Conservation (phyloP, 129 eudicot species). For the Artemisia tridentata region DNA sequence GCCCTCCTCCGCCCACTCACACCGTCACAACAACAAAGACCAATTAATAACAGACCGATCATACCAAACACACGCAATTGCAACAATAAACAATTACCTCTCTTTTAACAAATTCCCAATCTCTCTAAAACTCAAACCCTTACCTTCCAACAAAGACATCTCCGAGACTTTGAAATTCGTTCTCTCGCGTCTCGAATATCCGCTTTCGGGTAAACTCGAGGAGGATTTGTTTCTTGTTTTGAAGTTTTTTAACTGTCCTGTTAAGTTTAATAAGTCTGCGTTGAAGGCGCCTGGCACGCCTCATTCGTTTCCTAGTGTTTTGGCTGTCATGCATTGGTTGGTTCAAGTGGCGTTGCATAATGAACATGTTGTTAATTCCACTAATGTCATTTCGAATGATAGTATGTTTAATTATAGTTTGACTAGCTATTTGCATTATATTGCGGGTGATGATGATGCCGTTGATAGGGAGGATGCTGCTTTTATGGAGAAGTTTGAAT, state of each 20-base stretch:
- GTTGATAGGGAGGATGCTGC: slow-evolving; percentile 46
- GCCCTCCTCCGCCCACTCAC: slow-evolving; percentile 49
- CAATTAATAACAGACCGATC: slow-evolving; percentile 52
- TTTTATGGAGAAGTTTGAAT: slow-evolving; percentile 37
- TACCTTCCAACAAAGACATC: slow-evolving; percentile 69
- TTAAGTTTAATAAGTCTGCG: slow-evolving; percentile 66
- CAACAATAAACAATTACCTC: slow-evolving; percentile 65
- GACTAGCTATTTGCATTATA: slow-evolving; percentile 48
- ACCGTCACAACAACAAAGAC: slow-evolving; percentile 24
- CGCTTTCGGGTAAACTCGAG: slow-evolving; percentile 42
- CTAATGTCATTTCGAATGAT: slow-evolving; percentile 10
- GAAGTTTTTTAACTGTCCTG: slow-evolving; percentile 57
- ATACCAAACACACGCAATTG: slow-evolving; percentile 49
- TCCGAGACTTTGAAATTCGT: slow-evolving; percentile 60
- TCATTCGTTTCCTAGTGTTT: slow-evolving; percentile 62
- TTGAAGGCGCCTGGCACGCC: slow-evolving; percentile 79
- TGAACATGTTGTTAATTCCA: slow-evolving; percentile 32
- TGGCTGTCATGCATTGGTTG: slow-evolving; percentile 75
- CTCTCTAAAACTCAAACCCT: slow-evolving; percentile 51
- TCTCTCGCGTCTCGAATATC: slow-evolving; percentile 47
- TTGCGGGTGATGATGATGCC: slow-evolving; percentile 68
- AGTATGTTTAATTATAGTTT: slow-evolving; percentile 33
- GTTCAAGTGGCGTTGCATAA: slow-evolving; percentile 54
- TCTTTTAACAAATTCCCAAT: slow-evolving; percentile 39
- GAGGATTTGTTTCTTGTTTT: slow-evolving; percentile 48